phyloP scores from a whole-genome alignment of 1,139 yeast species.

The Taphrina populina region DNA sequence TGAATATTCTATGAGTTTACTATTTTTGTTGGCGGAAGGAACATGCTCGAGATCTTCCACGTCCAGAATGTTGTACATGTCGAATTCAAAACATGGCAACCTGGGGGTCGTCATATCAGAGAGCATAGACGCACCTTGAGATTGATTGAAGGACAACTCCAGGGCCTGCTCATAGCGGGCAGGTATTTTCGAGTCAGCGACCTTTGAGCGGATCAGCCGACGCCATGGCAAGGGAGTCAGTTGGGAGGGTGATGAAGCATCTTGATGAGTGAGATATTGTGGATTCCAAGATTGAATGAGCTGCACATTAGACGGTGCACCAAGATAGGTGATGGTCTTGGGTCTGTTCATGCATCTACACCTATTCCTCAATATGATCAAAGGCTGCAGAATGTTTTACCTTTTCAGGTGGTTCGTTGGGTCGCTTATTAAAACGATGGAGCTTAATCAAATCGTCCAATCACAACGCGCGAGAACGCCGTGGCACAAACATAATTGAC shows the following conservation, averaged over 20 bases:
- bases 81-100: conserved; percentile 9
- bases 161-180: background rate
- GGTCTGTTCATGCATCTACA: no score
- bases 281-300: conserved; percentile 16
- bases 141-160: background rate
- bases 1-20: background rate
- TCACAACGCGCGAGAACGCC: no score
- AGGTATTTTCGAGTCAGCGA: background rate
- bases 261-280: background rate
- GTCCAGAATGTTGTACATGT: conserved; percentile 14
- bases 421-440: no score
- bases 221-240: conserved; percentile 19
- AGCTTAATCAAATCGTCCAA: no score
- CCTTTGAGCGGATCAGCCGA: no score
- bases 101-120: background rate
- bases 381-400: no score
- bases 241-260: background rate
- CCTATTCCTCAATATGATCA: no score
- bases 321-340: conserved; percentile 5
- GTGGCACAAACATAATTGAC: no score
- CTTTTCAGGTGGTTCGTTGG: no score
- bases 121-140: background rate
- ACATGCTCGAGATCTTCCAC: conserved; percentile 18
- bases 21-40: background rate
- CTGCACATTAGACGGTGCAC: conserved; percentile 17